A percentile compares a stretch with the other conserved stretches of the same genome.
Conservation (phyloP, 2,329 filamentous ascomycete species). For the Penicillium verrucosum region DNA sequence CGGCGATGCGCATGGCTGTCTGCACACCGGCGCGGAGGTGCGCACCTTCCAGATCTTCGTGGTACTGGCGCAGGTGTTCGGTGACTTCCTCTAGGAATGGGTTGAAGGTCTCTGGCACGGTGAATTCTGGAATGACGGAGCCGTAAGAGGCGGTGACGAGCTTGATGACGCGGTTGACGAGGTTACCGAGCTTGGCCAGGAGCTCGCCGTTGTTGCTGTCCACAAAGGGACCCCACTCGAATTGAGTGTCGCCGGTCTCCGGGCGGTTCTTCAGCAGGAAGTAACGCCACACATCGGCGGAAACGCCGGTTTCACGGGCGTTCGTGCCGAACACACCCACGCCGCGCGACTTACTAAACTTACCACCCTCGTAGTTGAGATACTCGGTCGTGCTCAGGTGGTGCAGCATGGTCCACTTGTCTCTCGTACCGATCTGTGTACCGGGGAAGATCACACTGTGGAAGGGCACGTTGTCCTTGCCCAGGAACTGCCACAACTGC, state of each 20-base stretch:
- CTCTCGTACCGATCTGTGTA: slow-evolving; percentile 76
- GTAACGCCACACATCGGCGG: slow-evolving; percentile 87
- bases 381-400: slow-evolving; percentile 88
- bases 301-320: slow-evolving; percentile 79
- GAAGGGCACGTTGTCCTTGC: slow-evolving; percentile 85
- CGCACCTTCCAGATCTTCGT: slow-evolving; percentile 57
- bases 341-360: slow-evolving; percentile 88
- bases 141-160: slow-evolving; percentile 68
- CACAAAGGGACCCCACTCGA: slow-evolving; percentile 84
- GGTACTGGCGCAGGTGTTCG: slow-evolving; percentile 53
- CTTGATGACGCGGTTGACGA: slow-evolving; percentile 71
- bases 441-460: slow-evolving; percentile 90
- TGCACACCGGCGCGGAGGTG: slow-evolving; percentile 57
- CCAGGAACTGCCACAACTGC: slow-evolving; percentile 90
- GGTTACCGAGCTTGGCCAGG: slow-evolving; percentile 68
- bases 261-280: slow-evolving; percentile 83
- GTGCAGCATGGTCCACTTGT: slow-evolving; percentile 87
- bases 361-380: slow-evolving; percentile 81
- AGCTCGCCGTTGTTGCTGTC: slow-evolving; percentile 84
- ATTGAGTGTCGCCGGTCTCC: slow-evolving; percentile 82
- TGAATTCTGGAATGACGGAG: slow-evolving; percentile 47
- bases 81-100: slow-evolving; percentile 48
- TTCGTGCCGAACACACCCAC: slow-evolving; percentile 91
- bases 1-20: slow-evolving; percentile 56
- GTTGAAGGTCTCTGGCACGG: slow-evolving; percentile 41